Evolutionary conservation across 2,329 filamentous ascomycete species (phyloP).

Genomic region (Ceratocystis papillata): DNA sequence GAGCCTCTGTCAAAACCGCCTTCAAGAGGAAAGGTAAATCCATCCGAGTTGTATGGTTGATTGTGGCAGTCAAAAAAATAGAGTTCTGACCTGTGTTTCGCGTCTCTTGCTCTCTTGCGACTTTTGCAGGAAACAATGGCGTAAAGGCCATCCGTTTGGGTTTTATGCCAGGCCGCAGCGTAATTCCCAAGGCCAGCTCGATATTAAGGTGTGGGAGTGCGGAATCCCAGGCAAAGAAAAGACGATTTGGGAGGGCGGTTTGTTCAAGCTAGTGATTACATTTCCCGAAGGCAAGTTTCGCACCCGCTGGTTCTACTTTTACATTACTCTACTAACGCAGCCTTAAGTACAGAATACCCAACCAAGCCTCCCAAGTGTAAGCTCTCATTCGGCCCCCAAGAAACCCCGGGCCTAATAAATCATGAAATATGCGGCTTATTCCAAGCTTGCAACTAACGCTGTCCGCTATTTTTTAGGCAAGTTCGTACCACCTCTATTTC

Average conservation of each 20-base stretch:
- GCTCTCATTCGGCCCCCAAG: conserved; percentile 30
- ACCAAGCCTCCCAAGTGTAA: conserved; percentile 98
- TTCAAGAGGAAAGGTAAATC: conserved; percentile 75
- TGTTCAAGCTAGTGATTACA: conserved; percentile 86
- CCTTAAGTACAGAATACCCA: conserved; percentile 63
- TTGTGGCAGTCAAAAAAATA: conserved; percentile 17
- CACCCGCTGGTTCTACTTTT: neutral
- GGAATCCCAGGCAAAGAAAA: conserved; percentile 92
- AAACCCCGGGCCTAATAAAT: neutral
- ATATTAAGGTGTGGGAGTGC: conserved; percentile 94
- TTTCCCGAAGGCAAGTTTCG: conserved; percentile 75
- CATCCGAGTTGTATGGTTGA: conserved; percentile 6
- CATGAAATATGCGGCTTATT: neutral
- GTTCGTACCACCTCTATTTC: conserved; percentile 90
- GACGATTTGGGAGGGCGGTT: conserved; percentile 94
- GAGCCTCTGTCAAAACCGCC: conserved; percentile 78
- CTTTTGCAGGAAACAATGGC: conserved; percentile 75
- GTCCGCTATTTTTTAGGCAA: conserved; percentile 53
- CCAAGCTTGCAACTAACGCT: conserved; percentile 1
- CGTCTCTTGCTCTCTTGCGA: conserved; percentile 26
- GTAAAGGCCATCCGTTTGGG: conserved; percentile 90
- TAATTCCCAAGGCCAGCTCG: conserved; percentile 64
- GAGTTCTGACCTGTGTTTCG: conserved; percentile 10
- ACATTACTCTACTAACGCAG: conserved; percentile 9
- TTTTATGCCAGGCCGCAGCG: conserved; percentile 88